These are phyloP conservation scores for Phoma sp. DNA, from an alignment of 2,329 filamentous ascomycete genomes.

Conservation along the genomic window DNA sequence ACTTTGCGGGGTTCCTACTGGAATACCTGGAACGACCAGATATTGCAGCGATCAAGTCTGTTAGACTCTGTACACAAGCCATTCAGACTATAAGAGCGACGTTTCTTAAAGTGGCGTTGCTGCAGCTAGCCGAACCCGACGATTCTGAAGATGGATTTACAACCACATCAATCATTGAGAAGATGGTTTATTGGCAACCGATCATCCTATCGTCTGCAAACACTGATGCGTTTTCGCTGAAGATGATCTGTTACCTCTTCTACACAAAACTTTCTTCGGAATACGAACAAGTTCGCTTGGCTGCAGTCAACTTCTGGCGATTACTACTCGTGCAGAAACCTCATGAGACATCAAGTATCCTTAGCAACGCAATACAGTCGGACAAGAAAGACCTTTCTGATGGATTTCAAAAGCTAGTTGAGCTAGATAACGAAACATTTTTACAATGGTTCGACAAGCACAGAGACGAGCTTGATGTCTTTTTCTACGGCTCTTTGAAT, in stretches of 20 bases:
- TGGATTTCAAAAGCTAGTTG: slow-evolving; percentile 82
- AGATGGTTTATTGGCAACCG: slow-evolving; percentile 94
- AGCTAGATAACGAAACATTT: slow-evolving; percentile 88
- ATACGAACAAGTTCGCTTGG: slow-evolving; percentile 69
- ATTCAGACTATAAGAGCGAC: slow-evolving; percentile 76
- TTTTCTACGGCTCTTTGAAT: slow-evolving; percentile 83
- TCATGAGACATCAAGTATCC: slow-evolving; percentile 74
- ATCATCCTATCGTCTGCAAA: slow-evolving; percentile 81
- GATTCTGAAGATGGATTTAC: slow-evolving; percentile 67
- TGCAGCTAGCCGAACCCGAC: slow-evolving; percentile 84
- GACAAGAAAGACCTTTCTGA: slow-evolving; percentile 74
- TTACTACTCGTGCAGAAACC: slow-evolving; percentile 94
- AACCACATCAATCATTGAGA: slow-evolving; percentile 75
- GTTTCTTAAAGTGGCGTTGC: slow-evolving; percentile 78
- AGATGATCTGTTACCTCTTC: slow-evolving; percentile 88
- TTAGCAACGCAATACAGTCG: slow-evolving; percentile 72
- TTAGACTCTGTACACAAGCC: slow-evolving; percentile 88
- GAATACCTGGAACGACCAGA: slow-evolving; percentile 90
- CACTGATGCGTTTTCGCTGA: slow-evolving; percentile 79
- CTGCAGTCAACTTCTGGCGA: slow-evolving; percentile 86
- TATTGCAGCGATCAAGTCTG: slow-evolving; percentile 78
- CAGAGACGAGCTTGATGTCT: slow-evolving; percentile 74
- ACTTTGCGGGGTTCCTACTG: slow-evolving; percentile 82
- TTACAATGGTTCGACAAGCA: slow-evolving; percentile 87
- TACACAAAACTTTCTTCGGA: slow-evolving; percentile 85